Evolutionary conservation across 192 early-diverging fungal genomes (phyloP).

Genomic region (Coemansia sp.): DNA sequence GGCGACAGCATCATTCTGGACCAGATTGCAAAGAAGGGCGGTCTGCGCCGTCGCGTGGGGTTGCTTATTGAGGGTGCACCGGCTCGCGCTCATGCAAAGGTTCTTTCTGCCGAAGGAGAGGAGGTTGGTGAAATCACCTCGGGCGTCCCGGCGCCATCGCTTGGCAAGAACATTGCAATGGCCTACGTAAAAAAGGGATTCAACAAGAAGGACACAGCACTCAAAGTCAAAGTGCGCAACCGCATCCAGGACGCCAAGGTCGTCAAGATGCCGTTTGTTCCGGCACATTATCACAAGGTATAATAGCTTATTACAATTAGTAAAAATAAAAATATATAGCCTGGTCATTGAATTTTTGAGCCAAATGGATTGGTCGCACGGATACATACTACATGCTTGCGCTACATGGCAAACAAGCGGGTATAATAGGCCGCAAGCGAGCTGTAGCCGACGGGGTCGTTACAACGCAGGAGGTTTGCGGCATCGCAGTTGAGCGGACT

Average conservation of each 20-base stretch:
- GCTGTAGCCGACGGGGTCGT: conserved; percentile 83
- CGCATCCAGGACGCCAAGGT: conserved; percentile 79
- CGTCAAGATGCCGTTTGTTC: conserved; percentile 95
- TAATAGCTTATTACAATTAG: neutral
- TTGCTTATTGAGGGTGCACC: conserved; percentile 91
- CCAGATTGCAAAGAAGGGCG: conserved; percentile 79
- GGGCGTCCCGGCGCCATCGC: conserved; percentile 85
- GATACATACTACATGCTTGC: neutral
- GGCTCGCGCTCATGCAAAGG: conserved; percentile 74
- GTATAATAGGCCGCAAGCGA: conserved; percentile 87
- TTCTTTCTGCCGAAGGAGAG: conserved; percentile 62
- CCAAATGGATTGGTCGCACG: neutral
- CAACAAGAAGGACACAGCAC: conserved; percentile 89
- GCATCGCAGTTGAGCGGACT: conserved; percentile 95
- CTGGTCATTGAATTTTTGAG: neutral
- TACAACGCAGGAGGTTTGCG: conserved; percentile 86
- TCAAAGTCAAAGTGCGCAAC: conserved; percentile 88
- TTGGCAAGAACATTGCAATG: conserved; percentile 98
- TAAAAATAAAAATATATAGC: conserved; percentile 3
- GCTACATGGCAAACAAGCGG: conserved; percentile 60
- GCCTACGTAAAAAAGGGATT: conserved; percentile 86
- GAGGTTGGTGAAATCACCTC: conserved; percentile 85
- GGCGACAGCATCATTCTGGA: conserved; percentile 81
- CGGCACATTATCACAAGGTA: conserved; percentile 71
- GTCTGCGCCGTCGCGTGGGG: conserved; percentile 79